Percentiles rank a stretch among this genome's conserved stretches.
Evolutionary conservation across 192 early-diverging fungal genomes (phyloP).

Genomic region (Coemansia sp.): DNA sequence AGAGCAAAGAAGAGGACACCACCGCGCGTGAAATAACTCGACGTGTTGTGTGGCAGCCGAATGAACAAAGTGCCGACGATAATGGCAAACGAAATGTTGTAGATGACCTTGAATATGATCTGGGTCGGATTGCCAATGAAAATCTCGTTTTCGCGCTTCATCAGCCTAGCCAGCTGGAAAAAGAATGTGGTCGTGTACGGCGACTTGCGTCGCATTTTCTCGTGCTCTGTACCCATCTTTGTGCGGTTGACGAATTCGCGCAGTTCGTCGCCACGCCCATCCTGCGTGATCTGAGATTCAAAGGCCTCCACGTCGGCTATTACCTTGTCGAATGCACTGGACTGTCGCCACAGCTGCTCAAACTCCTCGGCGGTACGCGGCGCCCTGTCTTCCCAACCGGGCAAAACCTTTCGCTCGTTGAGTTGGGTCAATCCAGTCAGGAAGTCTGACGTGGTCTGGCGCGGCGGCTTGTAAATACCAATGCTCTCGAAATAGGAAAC

Average conservation of each 20-base stretch:
- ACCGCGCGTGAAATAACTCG: conserved; percentile 63
- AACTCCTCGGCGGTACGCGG: conserved; percentile 65
- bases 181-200: conserved; percentile 67
- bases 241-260: conserved; percentile 55
- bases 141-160: conserved; percentile 66
- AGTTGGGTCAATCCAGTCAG: conserved; percentile 69
- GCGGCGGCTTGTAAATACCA: conserved; percentile 61
- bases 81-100: conserved; percentile 63
- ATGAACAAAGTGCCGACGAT: conserved; percentile 74
- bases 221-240: conserved; percentile 57
- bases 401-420: conserved; percentile 54
- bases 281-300: conserved; percentile 18
- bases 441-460: conserved; percentile 72
- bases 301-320: conserved; percentile 50
- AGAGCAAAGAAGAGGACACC: conserved; percentile 57
- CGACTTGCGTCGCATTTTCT: conserved; percentile 51
- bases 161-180: conserved; percentile 60
- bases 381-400: conserved; percentile 58
- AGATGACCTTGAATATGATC: conserved; percentile 59
- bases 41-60: conserved; percentile 53
- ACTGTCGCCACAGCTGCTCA: conserved; percentile 59
- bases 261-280: conserved; percentile 25
- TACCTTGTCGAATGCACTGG: conserved; percentile 29
- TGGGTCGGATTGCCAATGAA: conserved; percentile 54
- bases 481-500: conserved; percentile 63